Percentiles rank a stretch among this genome's conserved stretches.
These are phyloP conservation scores for Raffaelea arxii DNA, from an alignment of 2,329 filamentous ascomycete genomes.

Conservation along the genomic window DNA sequence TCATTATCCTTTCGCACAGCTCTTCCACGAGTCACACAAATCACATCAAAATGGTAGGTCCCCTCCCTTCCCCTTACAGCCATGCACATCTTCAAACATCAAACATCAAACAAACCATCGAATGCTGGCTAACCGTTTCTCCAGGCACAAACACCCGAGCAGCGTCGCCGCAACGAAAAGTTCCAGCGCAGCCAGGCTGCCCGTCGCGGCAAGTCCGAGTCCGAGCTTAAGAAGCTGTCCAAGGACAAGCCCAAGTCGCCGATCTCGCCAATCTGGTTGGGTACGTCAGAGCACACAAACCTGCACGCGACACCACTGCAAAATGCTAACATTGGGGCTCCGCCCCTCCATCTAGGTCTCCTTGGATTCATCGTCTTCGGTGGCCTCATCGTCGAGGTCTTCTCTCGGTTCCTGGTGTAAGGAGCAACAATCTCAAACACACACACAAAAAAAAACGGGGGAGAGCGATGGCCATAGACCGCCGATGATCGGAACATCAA, in stretches of 20 bases:
- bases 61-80: too few relatives aligned
- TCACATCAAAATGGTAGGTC: too few relatives aligned
- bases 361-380: conserved; percentile 54
- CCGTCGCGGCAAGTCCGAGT: conserved; percentile 65
- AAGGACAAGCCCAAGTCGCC: conserved; percentile 50
- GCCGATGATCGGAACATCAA: too few relatives aligned
- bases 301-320: too few relatives aligned
- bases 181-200: conserved; percentile 65
- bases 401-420: conserved; percentile 38
- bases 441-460: too few relatives aligned
- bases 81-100: neutral
- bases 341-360: conserved; percentile 35
- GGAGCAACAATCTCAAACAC: neutral
- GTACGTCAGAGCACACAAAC: too few relatives aligned
- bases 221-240: conserved; percentile 49
- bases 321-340: neutral
- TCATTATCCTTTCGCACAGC: too few relatives aligned
- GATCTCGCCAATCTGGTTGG: conserved; percentile 54
- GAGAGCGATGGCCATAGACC: too few relatives aligned
- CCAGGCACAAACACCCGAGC: conserved; percentile 78
- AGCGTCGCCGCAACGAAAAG: conserved; percentile 71
- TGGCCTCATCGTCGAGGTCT: conserved; percentile 47
- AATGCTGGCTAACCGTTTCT: too few relatives aligned
- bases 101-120: neutral
- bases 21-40: too few relatives aligned